Base-by-base conservation (phyloP, 2,329 filamentous ascomycete genomes). In the Aspergillus sp. region DNA sequence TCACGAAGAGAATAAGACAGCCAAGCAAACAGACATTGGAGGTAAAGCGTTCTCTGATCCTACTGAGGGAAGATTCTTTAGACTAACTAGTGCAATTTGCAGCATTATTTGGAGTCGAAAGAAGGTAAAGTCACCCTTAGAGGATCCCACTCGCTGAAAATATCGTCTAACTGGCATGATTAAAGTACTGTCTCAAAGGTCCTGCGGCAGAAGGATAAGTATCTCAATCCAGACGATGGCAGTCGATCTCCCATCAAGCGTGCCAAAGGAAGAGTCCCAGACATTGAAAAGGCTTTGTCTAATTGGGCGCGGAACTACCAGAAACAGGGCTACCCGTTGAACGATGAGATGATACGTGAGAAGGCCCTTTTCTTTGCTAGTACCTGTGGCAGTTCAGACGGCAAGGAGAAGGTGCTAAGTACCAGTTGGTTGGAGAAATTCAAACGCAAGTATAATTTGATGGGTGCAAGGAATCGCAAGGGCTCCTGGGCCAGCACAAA, bases 111-210 rank as follows among this genome's bases (percentile, higher is more conserved):
- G 94, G 93, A 38, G 95, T 99, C 55, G 95, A 99, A 80, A 83
- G 95, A 89, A 98, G 95, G 95, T 98, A 88, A 64, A 64, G 64
- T 60, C 41, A 55, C 54, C 58, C 57, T 36, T 36, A 13, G 11
- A 13, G 53, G 50, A 27, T 21, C 49, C 52, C 25, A 21, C 42
- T 55, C 44, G 23, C 38, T 32, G 8, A n/a, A 13, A 49, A 25
- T 61, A 57, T 63, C 66, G 63, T 51, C 7, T 27, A 48, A 52
- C 8, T 44, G 21, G 38, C 32, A 23, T 21, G 53, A 17, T 54
- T 70, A 59, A 75, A 99, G 95, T 80, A 99, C 95, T 52, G 95
- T 99, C n/a, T 99, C 95, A 57, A 99, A 99, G 75, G 95, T 98
- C 58, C 78, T 99, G 65, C 88, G 94, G 57, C 89, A 96, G 71